Percentiles rank a stretch among this genome's conserved stretches.
phyloP scores from a whole-genome alignment of 2,329 filamentous ascomycete species.

The Fusarium aywerte region DNA sequence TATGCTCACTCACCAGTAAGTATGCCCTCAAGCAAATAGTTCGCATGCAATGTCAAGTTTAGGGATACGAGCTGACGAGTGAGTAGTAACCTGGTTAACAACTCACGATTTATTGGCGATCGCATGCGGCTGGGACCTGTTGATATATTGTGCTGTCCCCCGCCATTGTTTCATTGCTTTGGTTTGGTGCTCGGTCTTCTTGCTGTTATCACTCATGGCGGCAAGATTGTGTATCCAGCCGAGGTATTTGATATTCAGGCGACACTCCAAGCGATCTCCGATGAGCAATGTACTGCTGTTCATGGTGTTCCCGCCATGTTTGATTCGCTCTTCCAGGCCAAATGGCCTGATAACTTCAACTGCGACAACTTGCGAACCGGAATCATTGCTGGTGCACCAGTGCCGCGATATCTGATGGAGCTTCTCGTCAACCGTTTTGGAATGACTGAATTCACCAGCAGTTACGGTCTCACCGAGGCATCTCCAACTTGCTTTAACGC shows the following conservation, averaged over 20 bases:
- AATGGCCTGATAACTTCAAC: constrained; percentile 55
- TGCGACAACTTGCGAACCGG: constrained; percentile 73
- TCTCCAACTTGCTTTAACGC: constrained; percentile 85
- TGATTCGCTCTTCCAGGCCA: constrained; percentile 69
- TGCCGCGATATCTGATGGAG: constrained; percentile 80
- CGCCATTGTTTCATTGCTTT: constrained; percentile 88
- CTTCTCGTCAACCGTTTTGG: constrained; percentile 75
- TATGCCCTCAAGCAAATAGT: constrained; percentile 4
- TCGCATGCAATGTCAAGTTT: background rate
- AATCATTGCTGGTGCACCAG: constrained; percentile 81
- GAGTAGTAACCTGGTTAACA: constrained; percentile 69
- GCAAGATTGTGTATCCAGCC: constrained; percentile 79
- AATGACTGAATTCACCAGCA: constrained; percentile 78
- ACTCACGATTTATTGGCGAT: constrained; percentile 77
- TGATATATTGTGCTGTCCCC: constrained; percentile 82
- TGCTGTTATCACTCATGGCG: constrained; percentile 77
- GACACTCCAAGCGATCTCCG: constrained; percentile 72
- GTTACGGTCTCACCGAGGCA: constrained; percentile 80
- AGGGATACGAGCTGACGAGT: constrained; percentile 10
- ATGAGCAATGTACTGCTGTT: constrained; percentile 77
- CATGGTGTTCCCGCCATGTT: constrained; percentile 90
- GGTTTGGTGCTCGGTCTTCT: constrained; percentile 81
- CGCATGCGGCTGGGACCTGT: constrained; percentile 74
- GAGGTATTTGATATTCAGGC: constrained; percentile 77
- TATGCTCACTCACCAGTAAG: constrained; percentile 77